Evolutionary conservation across 257 asterid species (phyloP).

Genomic region (Apocynum venetum): DNA sequence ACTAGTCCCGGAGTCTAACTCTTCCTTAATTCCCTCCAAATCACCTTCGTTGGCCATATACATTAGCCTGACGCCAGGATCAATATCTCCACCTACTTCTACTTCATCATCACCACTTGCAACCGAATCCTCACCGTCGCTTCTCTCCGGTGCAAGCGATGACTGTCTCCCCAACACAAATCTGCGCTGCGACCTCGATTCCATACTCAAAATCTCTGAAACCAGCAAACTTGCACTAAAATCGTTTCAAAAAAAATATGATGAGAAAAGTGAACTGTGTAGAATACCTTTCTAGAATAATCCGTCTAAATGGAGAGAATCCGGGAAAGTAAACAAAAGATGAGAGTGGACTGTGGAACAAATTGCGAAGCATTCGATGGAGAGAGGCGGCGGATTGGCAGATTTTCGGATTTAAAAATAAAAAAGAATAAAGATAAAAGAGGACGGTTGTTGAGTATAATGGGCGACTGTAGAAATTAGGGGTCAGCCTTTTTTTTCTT

Average conservation of each 20-base stretch:
- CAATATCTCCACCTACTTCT: slow-evolving; percentile 40
- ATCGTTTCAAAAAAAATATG: neutral
- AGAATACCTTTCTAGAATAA: neutral
- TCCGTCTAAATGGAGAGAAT: neutral
- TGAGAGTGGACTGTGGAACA: neutral
- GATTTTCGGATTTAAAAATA: neutral
- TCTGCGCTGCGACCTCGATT: slow-evolving; percentile 51
- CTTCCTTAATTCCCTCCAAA: slow-evolving; percentile 72
- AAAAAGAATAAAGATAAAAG: no score
- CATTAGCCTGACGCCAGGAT: slow-evolving; percentile 69
- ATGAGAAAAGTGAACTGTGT: neutral
- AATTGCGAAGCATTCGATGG: neutral
- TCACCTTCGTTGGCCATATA: slow-evolving; percentile 75
- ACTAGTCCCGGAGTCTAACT: slow-evolving; percentile 46
- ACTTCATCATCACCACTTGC: slow-evolving; percentile 19
- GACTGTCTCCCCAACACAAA: slow-evolving; percentile 63
- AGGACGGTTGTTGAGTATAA: no score
- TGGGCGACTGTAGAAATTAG: no score
- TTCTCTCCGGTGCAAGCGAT: slow-evolving; percentile 50
- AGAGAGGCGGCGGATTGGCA: neutral
- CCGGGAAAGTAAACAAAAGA: neutral
- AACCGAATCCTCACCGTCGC: slow-evolving; percentile 18
- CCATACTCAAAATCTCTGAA: slow-evolving; percentile 27
- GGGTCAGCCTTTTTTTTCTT: no score
- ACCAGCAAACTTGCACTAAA: neutral